A percentile compares a stretch with the other conserved stretches of the same genome.
Evolutionary conservation across 78 protist species (phyloP).

Genomic region (Capsaspora owczarzaki): DNA sequence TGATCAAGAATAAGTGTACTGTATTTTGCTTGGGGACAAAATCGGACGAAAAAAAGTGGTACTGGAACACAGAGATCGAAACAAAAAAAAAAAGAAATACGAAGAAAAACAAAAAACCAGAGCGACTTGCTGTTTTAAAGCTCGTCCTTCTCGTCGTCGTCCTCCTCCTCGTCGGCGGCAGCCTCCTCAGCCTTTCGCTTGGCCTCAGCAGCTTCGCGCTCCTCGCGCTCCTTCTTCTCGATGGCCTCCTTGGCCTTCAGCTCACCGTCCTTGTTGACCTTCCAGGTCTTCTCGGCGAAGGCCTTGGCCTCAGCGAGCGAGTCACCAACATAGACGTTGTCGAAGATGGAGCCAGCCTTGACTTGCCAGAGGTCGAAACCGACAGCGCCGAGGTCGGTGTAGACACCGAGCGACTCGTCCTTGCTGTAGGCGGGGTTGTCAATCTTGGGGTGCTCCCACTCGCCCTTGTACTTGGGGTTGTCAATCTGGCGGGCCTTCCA

Average conservation of each 20-base stretch:
- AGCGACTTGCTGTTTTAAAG: background rate
- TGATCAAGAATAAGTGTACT: no score
- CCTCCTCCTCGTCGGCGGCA: background rate
- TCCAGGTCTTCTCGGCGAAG: slow-evolving; percentile 54
- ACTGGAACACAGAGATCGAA: background rate
- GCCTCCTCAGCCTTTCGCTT: slow-evolving; percentile 3
- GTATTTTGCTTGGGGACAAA: no score
- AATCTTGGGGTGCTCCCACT: slow-evolving; percentile 80
- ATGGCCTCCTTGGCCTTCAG: background rate
- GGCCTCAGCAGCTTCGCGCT: slow-evolving; percentile 20
- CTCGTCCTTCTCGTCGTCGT: slow-evolving; percentile 22
- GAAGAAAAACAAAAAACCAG: no score
- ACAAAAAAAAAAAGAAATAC: background rate
- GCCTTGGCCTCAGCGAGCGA: slow-evolving; percentile 50
- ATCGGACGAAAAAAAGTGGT: background rate
- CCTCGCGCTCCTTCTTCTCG: slow-evolving; percentile 11
- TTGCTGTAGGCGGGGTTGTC: slow-evolving; percentile 83
- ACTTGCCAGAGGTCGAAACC: slow-evolving; percentile 96
- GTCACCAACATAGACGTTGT: slow-evolving; percentile 90
- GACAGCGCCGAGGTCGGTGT: slow-evolving; percentile 23
- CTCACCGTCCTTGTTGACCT: slow-evolving; percentile 41
- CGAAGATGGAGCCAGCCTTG: slow-evolving; percentile 93
- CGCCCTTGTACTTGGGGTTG: slow-evolving; percentile 93
- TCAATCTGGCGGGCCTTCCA: slow-evolving; percentile 80
- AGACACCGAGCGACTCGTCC: slow-evolving; percentile 41